Evolutionary conservation across 2,329 filamentous ascomycete genomes (phyloP), one percentile per base, ranked within the genome.

Genomic region (Arthrinium puccinioides): DNA sequence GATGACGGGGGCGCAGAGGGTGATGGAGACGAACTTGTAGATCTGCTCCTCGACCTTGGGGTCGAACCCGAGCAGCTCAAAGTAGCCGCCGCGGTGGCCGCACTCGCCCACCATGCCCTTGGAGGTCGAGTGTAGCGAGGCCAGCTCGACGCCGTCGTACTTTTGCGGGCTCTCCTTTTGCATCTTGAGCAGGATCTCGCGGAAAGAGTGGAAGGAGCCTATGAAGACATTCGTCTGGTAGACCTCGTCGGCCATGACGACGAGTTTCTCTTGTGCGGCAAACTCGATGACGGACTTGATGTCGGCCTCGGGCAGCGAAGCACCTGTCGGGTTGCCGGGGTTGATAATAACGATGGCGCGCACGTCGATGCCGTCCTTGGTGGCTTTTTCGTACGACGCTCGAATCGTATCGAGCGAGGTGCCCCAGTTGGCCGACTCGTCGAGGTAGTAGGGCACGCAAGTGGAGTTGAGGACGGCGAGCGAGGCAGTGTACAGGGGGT

Each of bases 51-150:
- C 82, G 47, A 98, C 92, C 54, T 84, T 73, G 9, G 77, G 66
- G 59, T 94, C 80, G 62, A 98, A 96, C 50, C 87, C 87, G 42
- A 89, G 78, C 40, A 98, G 80, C 72, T 98, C 92, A 57, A 97
- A 97, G 74, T 94, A 98, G 38, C 92, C 92, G 51, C 90, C 92
- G 46, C 92, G 86, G 70, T 98, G 92, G 36, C 92, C 92, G 61
- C 92, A 98, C 70, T 98, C 92, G 57, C 92, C 92, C 8, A 96
- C 86, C 89, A 98, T 97, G 54, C 92, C 92, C 76, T 98, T 98
- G 59, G 87, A 95, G 39, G 94, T 75, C 53, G 84, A 90, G 73
- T 98, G 90, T 48, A 98, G 72, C 36, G 87, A 95, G 33, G 83
- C 90, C 40, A 98, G 78, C 69, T 97, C 89, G 42, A 98, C 70